phyloP scores from a whole-genome alignment of 2,329 filamentous ascomycete species.

The Talaromyces sp. region DNA sequence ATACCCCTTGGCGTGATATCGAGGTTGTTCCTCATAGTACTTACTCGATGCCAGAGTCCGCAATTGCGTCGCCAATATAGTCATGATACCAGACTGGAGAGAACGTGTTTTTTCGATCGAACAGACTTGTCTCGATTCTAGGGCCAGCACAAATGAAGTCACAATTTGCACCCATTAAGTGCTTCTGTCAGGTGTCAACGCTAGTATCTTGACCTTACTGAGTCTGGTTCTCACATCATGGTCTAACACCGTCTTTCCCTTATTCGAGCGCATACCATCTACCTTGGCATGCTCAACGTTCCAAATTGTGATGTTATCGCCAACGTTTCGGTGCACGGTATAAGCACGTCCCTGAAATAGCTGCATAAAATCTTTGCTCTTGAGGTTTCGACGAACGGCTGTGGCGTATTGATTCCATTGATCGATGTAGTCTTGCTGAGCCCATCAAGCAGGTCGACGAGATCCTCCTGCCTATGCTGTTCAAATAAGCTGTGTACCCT shows the following conservation, averaged over 20 bases:
- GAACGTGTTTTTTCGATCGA: neutral
- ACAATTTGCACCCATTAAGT: neutral
- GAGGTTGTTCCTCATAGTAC: neutral
- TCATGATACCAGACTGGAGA: neutral
- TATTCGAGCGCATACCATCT: neutral
- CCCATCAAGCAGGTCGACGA: neutral
- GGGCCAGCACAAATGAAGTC: neutral
- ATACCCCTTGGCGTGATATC: neutral
- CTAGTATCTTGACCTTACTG: neutral
- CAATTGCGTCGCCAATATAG: neutral
- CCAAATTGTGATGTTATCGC: neutral
- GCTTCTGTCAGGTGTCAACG: neutral
- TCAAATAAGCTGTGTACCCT: neutral
- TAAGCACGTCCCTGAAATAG: neutral
- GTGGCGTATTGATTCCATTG: neutral
- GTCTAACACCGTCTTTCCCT: neutral
- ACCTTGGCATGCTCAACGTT: neutral
- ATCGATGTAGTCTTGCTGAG: neutral
- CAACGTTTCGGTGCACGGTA: neutral
- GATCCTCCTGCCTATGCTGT: neutral
- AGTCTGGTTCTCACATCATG: neutral
- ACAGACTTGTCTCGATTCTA: neutral
- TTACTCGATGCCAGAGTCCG: neutral
- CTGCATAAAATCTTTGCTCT: neutral
- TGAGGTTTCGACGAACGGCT: neutral